Percentiles rank a stretch among this genome's conserved stretches.
These are phyloP conservation scores for Vicia sativa DNA, from an alignment of 306 rosid species.

Conservation along the genomic window DNA sequence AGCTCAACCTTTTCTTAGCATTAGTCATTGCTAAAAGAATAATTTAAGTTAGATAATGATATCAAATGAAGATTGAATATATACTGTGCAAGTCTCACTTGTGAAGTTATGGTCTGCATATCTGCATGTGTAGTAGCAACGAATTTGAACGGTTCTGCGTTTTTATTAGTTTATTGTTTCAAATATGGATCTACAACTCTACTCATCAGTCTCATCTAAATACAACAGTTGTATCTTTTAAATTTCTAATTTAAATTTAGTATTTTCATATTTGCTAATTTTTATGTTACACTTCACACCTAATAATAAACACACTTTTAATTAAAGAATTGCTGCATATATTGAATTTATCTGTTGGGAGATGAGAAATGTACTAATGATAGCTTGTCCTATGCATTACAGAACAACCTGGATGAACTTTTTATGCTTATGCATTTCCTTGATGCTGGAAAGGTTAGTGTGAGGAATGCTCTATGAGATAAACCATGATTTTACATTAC, in stretches of 20 bases:
- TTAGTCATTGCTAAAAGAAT: conserved; percentile 23
- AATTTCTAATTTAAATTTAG: conserved; percentile 31
- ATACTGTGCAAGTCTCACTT: conserved; percentile 3
- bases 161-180: conserved; percentile 26
- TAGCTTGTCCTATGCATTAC: conserved; percentile 48
- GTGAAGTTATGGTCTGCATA: conserved; percentile 10
- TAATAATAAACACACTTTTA: conserved; percentile 9
- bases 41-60: conserved; percentile 14
- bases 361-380: conserved; percentile 41
- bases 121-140: neutral
- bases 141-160: neutral
- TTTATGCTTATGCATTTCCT: conserved; percentile 99
- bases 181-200: conserved; percentile 9
- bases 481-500: conserved; percentile 29
- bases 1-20: neutral
- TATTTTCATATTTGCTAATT: conserved; percentile 32
- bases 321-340: conserved; percentile 30
- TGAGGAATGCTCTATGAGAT: conserved; percentile 30
- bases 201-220: neutral
- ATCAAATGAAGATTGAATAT: conserved; percentile 8
- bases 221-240: conserved; percentile 2
- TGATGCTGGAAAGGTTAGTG: conserved; percentile 97
- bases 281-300: conserved; percentile 47
- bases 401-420: conserved; percentile 97
- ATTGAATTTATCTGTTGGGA: conserved; percentile 37